These are phyloP conservation scores for Nidula microcarpa DNA, from an alignment of 768 basidiomycete species.

Conservation along the genomic window DNA sequence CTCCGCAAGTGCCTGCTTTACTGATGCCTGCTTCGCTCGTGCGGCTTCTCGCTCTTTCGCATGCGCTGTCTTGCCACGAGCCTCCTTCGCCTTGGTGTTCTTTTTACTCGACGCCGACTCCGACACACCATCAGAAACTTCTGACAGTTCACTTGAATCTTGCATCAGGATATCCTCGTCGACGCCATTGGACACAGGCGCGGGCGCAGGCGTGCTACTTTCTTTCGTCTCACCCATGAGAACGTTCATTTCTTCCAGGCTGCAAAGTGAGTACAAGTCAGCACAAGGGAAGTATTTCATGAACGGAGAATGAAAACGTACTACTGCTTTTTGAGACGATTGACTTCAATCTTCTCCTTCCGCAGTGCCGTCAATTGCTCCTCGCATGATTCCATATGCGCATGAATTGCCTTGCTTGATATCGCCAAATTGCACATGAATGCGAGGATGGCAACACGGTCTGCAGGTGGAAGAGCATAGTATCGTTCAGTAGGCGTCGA, in stretches of 20 bases:
- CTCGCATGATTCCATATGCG: conserved; percentile 89
- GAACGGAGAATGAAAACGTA: conserved; percentile 33
- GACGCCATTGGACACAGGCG: conserved; percentile 36
- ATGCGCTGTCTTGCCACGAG: conserved; percentile 54
- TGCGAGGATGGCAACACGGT: conserved; percentile 81
- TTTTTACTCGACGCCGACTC: conserved; percentile 49
- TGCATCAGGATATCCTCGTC: conserved; percentile 60
- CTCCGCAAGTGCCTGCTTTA: conserved; percentile 80
- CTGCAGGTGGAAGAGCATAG: conserved; percentile 63
- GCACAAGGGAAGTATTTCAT: neutral
- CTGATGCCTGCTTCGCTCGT: conserved; percentile 71
- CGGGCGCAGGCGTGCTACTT: conserved; percentile 30
- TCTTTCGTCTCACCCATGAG: conserved; percentile 59
- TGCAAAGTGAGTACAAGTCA: conserved; percentile 21
- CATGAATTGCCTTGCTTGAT: conserved; percentile 85
- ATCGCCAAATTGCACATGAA: conserved; percentile 90
- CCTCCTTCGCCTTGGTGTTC: conserved; percentile 38
- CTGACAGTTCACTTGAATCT: conserved; percentile 73
- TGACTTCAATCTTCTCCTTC: conserved; percentile 95
- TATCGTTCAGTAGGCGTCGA: conserved; percentile 70
- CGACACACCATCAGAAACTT: conserved; percentile 62
- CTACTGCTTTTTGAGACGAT: conserved; percentile 85
- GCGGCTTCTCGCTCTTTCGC: conserved; percentile 82
- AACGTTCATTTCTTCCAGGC: conserved; percentile 71
- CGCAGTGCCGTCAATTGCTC: conserved; percentile 86